Conservation (phyloP, 108 stramenopile species). For the Ochromonas danica region DNA sequence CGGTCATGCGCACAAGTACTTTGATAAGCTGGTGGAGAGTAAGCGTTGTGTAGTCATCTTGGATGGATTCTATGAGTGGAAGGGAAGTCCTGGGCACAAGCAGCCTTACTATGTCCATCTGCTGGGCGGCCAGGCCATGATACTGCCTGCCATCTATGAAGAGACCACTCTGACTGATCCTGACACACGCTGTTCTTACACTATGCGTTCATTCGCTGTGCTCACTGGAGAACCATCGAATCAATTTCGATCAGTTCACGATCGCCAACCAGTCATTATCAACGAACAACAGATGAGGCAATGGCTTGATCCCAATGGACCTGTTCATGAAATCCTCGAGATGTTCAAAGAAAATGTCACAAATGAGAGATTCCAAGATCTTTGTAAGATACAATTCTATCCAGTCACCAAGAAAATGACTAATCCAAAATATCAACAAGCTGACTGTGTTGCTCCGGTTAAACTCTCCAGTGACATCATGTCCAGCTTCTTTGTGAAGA, state of each 20-base stretch:
- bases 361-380: not conserved
- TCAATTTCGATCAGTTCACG: not conserved
- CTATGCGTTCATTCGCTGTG: not conserved
- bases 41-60: constrained; percentile 12
- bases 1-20: not conserved
- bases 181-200: not conserved
- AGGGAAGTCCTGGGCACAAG: not conserved
- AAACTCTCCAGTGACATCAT: no score
- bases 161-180: not conserved
- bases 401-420: constrained; percentile 22
- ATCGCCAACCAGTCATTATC: not conserved
- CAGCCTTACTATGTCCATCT: not conserved
- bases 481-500: no score
- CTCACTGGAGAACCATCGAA: not conserved
- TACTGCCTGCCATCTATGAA: constrained; percentile 4
- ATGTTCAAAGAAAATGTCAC: not conserved
- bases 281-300: not conserved
- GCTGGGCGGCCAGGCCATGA: not conserved
- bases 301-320: constrained; percentile 4
- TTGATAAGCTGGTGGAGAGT: not conserved
- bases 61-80: constrained; percentile 26
- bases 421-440: not conserved
- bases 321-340: not conserved
- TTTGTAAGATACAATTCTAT: not conserved
- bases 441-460: no score